Base-by-base conservation (phyloP, 2,329 filamentous ascomycete species). In the Fusarium sterilihyphosum region DNA sequence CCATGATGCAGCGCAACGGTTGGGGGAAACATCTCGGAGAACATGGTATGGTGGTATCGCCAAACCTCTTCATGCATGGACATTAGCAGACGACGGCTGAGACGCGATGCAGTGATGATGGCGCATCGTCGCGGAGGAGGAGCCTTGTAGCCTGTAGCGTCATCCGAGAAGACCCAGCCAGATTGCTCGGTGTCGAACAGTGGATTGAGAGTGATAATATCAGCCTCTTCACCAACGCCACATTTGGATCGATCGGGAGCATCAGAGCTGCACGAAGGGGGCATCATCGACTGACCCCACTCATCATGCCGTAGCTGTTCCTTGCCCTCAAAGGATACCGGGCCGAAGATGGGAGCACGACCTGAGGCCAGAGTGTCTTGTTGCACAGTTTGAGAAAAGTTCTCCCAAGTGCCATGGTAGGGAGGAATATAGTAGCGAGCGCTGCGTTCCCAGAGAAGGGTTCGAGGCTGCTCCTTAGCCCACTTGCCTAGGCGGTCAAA, bases 1-100 rank as follows among this genome's bases (percentile, higher is more conserved):
- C 93, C 93, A 78, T 94, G 93, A 75, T 94, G 93, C 10, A 95
- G 85, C 1, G 92, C 92, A 79, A 91, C 88, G 2, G 88, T 89
- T 1, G 92, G 88, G 4, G 92, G 92, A 83, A 92, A 94, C 93
- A 95, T 95, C 81, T 95, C 93, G 33, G 89, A 90, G 80, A 93
- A 95, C 92, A 92, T 94, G 81, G 86, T 91, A 81, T 91, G 93
- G 72, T 90, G 90, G 76, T 89, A 86, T 35, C 88, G 86, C 81
- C 86, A 91, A 52, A 91, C 92, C 78, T 94, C 92, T 74, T 93
- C 88, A 82, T 95, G 93, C 92, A 95, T 95, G 10, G 90, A 90
- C 52, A 87, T 83, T 11, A 95, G 84, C 3, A 95, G 85, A 18
- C 92, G 88, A 31, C 90, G 88, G 35, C 90, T 92, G 40, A 94